These are phyloP conservation scores for Amanita rimosa DNA, from an alignment of 768 basidiomycete species.

Conservation along the genomic window DNA sequence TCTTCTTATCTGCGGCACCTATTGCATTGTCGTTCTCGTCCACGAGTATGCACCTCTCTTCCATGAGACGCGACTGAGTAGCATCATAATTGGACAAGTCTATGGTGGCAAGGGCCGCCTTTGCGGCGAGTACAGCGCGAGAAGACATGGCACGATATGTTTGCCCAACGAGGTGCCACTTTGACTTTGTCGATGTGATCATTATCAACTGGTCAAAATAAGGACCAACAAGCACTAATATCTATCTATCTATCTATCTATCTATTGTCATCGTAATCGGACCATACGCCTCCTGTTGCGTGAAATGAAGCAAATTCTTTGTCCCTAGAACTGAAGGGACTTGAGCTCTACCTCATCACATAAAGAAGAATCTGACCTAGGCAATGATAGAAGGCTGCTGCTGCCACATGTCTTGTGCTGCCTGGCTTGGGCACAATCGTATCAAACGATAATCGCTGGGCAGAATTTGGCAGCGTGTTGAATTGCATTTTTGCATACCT, in stretches of 20 bases:
- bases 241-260: neutral
- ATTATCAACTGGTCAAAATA: neutral
- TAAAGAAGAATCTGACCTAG: constrained; percentile 37
- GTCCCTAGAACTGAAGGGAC: constrained; percentile 54
- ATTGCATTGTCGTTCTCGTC: constrained; percentile 79
- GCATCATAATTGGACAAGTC: constrained; percentile 82
- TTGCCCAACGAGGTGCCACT: neutral
- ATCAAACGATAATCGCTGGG: constrained; percentile 45
- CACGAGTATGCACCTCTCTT: constrained; percentile 88
- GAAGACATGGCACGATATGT: constrained; percentile 31
- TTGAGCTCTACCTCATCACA: constrained; percentile 5
- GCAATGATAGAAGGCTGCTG: constrained; percentile 79
- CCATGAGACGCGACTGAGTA: constrained; percentile 92
- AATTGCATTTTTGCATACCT: constrained; percentile 77
- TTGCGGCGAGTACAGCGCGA: constrained; percentile 51
- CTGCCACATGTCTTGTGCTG: constrained; percentile 68
- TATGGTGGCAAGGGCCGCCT: constrained; percentile 55
- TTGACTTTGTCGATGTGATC: too few species aligned
- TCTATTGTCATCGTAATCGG: constrained; percentile 28
- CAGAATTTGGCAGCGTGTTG: constrained; percentile 39
- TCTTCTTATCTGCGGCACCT: constrained; percentile 91
- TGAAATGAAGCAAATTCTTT: constrained; percentile 53
- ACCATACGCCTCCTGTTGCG: constrained; percentile 53
- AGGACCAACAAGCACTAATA: neutral
- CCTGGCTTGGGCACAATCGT: constrained; percentile 52